These are phyloP conservation scores for Herpotrichia juniperi DNA, from an alignment of 2,329 filamentous ascomycete genomes.

Conservation along the genomic window DNA sequence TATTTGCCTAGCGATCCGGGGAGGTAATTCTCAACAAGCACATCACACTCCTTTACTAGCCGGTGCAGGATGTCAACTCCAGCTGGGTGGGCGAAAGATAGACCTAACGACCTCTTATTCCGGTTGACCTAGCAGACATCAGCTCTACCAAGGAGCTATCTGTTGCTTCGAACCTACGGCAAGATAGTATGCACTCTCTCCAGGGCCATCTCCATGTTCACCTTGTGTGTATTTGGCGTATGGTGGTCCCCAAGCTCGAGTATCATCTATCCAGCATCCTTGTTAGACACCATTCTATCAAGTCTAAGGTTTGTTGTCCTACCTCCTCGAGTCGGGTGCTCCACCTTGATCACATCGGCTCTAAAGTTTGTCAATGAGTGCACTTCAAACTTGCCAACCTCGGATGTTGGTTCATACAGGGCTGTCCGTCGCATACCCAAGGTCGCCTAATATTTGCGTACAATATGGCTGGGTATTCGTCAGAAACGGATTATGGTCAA, in stretches of 20 bases:
- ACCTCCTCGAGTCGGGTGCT: slow-evolving; percentile 71
- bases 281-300: neutral
- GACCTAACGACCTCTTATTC: slow-evolving; percentile 92
- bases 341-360: slow-evolving; percentile 96
- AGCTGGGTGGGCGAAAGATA: slow-evolving; percentile 85
- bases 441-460: slow-evolving; percentile 93
- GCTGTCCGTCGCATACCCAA: slow-evolving; percentile 70
- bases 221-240: slow-evolving; percentile 78
- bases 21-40: slow-evolving; percentile 96
- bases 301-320: neutral
- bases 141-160: neutral
- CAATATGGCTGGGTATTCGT: slow-evolving; percentile 77
- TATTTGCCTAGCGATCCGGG: slow-evolving; percentile 91
- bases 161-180: slow-evolving; percentile 62
- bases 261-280: slow-evolving; percentile 73
- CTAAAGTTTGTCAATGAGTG: slow-evolving; percentile 53
- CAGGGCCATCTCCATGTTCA: slow-evolving; percentile 67
- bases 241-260: slow-evolving; percentile 93
- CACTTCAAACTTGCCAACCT: slow-evolving; percentile 27
- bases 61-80: slow-evolving; percentile 88
- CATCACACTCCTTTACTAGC: slow-evolving; percentile 82
- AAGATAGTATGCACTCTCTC: slow-evolving; percentile 94
- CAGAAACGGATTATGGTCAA: slow-evolving; percentile 17
- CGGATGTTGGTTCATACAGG: slow-evolving; percentile 42
- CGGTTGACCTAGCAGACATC: slow-evolving; percentile 75